Conservation (phyloP, 2,329 filamentous ascomycete species). For the Fusarium globosum region DNA sequence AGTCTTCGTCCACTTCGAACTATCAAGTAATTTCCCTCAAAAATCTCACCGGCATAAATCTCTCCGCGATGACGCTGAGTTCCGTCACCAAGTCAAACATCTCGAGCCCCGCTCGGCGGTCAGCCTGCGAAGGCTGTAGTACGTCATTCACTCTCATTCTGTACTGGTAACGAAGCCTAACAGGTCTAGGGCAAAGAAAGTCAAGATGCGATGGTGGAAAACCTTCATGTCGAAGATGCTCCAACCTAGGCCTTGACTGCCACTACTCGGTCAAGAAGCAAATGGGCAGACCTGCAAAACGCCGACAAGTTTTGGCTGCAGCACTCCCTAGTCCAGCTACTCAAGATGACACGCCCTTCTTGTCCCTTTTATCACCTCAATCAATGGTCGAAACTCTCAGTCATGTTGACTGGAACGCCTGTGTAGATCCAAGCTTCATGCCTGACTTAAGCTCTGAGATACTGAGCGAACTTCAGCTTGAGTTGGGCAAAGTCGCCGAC, state of each 20-base stretch:
- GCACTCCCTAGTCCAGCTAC: background rate
- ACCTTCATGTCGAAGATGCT: background rate
- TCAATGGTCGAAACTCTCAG: background rate
- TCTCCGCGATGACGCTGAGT: background rate
- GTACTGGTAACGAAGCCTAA: background rate
- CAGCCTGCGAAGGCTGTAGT: constrained; percentile 8
- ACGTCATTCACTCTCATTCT: background rate
- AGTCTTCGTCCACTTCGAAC: background rate
- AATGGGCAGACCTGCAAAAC: background rate
- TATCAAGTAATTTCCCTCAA: background rate
- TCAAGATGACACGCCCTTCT: background rate
- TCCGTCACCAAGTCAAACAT: background rate
- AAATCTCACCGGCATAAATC: background rate
- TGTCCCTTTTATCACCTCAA: background rate
- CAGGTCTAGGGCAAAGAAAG: background rate
- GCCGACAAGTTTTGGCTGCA: background rate
- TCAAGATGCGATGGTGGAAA: background rate
- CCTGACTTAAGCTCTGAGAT: background rate
- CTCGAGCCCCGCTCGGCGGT: background rate
- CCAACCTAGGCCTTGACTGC: background rate
- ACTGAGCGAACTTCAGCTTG: background rate
- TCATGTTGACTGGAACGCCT: background rate
- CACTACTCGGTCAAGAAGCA: background rate
- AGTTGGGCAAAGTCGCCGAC: background rate
- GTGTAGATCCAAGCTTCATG: rapidly evolving